A percentile compares a stretch with the other conserved stretches of the same genome.
Conservation (phyloP, 2,329 filamentous ascomycete species). For the Eutypella sp. region DNA sequence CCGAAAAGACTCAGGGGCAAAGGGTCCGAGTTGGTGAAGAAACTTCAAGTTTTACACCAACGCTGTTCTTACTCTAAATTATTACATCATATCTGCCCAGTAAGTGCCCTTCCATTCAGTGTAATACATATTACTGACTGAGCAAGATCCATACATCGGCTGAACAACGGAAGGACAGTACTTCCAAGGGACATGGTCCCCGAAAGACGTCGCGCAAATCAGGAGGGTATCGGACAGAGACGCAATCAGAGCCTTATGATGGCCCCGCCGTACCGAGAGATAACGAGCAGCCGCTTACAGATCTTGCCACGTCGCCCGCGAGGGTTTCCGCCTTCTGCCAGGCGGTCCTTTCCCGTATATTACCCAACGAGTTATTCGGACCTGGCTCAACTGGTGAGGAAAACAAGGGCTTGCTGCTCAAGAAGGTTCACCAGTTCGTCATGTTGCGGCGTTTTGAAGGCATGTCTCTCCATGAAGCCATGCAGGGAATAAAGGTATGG, state of each 20-base stretch:
- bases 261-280: conserved; percentile 25
- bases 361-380: conserved; percentile 76
- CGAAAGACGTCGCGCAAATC: conserved; percentile 10
- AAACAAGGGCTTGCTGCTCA: conserved; percentile 61
- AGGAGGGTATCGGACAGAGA: conserved; percentile 6
- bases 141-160: conserved; percentile 12
- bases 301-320: conserved; percentile 61
- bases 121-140: conserved; percentile 11
- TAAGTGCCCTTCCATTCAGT: conserved; percentile 10
- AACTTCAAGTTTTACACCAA: conserved; percentile 64
- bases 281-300: conserved; percentile 50
- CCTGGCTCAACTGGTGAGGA: conserved; percentile 41
- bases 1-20: conserved; percentile 67
- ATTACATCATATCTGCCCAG: conserved; percentile 75
- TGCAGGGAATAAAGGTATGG: conserved; percentile 68
- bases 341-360: conserved; percentile 64
- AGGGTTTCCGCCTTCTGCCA: conserved; percentile 84
- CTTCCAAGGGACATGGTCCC: conserved; percentile 2
- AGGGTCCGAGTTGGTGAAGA: conserved; percentile 54
- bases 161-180: conserved; percentile 4
- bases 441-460: conserved; percentile 74
- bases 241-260: conserved; percentile 14
- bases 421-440: conserved; percentile 73
- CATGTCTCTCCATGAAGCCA: conserved; percentile 71
- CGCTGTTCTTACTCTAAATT: conserved; percentile 77